Base-by-base conservation (phyloP, 202 grass and related monocot species). In the Carex arenaria region DNA sequence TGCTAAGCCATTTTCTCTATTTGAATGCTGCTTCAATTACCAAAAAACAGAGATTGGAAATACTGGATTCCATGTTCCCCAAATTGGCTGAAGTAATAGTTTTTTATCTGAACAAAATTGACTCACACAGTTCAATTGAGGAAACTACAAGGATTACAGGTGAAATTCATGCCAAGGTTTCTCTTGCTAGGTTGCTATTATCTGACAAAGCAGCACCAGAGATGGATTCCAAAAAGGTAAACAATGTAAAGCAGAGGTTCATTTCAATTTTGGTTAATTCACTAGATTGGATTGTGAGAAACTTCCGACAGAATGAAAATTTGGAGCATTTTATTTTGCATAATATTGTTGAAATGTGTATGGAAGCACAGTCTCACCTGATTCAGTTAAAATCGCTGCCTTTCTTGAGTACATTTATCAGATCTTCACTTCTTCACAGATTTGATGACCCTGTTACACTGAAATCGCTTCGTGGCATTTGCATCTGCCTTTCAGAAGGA, bases 361-460 rank as follows among this genome's bases (percentile, higher is more conserved):
- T 82, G 38, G 92, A 94, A 69, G 85, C 83, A 76, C 84, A 87
- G 82, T 84, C 36, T 59, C 78, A 87, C 80, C 86, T 93, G 73
- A 87, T 78, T 45, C 81, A 89, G 23, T 78, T 91, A 66, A 88
- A 89, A 52, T 87, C 90, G 31, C 86, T 97, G 86, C 87, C 90
- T 69, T 94, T 94, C 85, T 88, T 97, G 43, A 85, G 80, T 59
- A 84, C 83, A 60, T 91, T 97, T 82, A 85, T 97, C 76, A 93
- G 89, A 91, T 94, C 95, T 87, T 97, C 82, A 53, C 92, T 97
- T 56, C 68, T 97, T 79, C 86, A 94, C 75, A 90, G 95, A 87
- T 97, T 97, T 87, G 91, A 86, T 84, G 95, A 93, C 85, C 89
- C 86, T 85, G 52, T 87, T 67, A 71, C 90, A 84, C 84, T 93